These are phyloP conservation scores for Ogataea dorogensis DNA, from an alignment of 805 yeast species.

Conservation along the genomic window DNA sequence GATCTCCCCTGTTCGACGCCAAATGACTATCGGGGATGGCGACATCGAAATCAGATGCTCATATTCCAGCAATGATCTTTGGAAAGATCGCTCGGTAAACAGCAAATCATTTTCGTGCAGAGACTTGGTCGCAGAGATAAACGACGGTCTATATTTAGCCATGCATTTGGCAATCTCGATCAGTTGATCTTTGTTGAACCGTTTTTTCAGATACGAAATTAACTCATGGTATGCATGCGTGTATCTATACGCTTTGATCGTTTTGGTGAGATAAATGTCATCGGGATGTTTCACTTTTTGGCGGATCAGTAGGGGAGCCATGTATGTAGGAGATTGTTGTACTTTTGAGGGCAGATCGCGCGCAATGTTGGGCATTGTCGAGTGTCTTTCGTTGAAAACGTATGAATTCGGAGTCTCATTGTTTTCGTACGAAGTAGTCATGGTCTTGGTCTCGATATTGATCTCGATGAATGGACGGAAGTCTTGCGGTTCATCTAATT, in stretches of 20 bases:
- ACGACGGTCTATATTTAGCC: conserved; percentile 71
- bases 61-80: conserved; percentile 55
- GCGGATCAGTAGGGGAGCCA: conserved; percentile 56
- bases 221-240: conserved; percentile 63
- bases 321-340: conserved; percentile 43
- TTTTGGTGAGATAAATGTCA: conserved; percentile 44
- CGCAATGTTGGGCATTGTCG: conserved; percentile 51
- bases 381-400: conserved; percentile 50
- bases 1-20: conserved; percentile 86
- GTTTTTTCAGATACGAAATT: conserved; percentile 49
- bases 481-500: conserved; percentile 26
- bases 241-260: conserved; percentile 52
- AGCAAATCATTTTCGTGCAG: conserved; percentile 69
- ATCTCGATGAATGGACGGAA: conserved; percentile 33
- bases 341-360: conserved; percentile 41
- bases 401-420: conserved; percentile 40
- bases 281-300: conserved; percentile 54
- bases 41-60: conserved; percentile 55
- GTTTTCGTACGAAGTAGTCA: conserved; percentile 34
- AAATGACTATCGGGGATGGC: conserved; percentile 77
- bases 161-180: conserved; percentile 51
- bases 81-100: conserved; percentile 58
- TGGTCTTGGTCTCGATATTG: conserved; percentile 26
- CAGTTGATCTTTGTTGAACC: conserved; percentile 44
- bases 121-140: conserved; percentile 72